A percentile compares a stretch with the other conserved stretches of the same genome.
phyloP scores from a whole-genome alignment of 306 rosid genomes.

The Glycine tomentella region DNA sequence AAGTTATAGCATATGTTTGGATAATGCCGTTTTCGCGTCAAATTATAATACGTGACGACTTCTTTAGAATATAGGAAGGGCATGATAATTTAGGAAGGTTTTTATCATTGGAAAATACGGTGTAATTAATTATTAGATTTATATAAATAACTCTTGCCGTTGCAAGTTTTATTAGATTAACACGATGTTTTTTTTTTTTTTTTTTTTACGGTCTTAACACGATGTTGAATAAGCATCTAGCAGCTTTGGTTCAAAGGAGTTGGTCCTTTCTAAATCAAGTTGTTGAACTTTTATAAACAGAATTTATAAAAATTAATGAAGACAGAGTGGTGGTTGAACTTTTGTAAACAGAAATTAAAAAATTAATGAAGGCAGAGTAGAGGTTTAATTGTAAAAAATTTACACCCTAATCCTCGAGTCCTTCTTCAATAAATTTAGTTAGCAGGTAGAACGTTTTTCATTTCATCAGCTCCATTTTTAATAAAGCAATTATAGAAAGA shows the following conservation, averaged over 20 bases:
- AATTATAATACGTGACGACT: not conserved
- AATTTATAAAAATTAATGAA: not conserved
- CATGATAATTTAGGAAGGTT: not conserved
- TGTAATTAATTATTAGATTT: not conserved
- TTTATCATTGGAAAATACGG: not conserved
- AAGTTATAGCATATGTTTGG: conserved; percentile 21
- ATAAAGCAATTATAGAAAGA: conserved; percentile 20
- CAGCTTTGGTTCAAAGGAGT: conserved; percentile 4
- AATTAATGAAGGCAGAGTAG: not conserved
- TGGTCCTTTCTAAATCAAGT: conserved; percentile 21
- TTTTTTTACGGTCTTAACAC: not conserved
- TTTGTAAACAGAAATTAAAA: not conserved
- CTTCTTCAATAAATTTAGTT: conserved; percentile 18
- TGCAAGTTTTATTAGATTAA: not conserved
- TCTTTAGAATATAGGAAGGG: not conserved
- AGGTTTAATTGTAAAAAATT: not conserved
- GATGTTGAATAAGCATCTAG: conserved; percentile 21
- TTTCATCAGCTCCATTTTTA: conserved; percentile 25
- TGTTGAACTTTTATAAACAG: not conserved
- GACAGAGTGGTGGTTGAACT: not conserved
- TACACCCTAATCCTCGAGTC: not conserved
- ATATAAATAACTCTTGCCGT: not conserved
- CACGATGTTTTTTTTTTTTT: no score
- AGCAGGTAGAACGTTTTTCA: conserved; percentile 30
- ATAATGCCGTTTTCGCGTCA: conserved; percentile 8